Conservation (phyloP, 805 yeast genomes). For the Saturnispora dispora region DNA sequence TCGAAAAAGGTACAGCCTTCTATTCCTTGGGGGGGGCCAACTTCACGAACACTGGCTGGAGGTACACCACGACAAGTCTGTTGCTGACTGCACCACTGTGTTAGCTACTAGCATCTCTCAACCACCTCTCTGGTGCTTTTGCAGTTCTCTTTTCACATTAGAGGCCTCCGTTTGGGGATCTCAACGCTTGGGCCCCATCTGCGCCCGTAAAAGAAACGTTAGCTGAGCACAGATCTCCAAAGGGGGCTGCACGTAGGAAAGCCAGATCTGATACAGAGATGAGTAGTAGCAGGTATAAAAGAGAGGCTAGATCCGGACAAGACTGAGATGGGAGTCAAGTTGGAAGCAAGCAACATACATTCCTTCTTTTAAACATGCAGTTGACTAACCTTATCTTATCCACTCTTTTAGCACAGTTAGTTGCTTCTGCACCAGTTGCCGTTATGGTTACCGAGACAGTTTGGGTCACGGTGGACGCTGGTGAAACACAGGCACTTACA, state of each 20-base stretch:
- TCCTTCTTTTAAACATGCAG: slow-evolving; percentile 12
- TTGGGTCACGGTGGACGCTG: slow-evolving; percentile 20
- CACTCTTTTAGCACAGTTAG: slow-evolving; percentile 17
- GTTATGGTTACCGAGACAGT: slow-evolving; percentile 19
- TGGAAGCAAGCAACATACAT: background rate
- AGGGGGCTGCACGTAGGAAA: slow-evolving; percentile 2
- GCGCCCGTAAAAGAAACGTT: background rate
- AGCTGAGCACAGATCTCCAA: background rate
- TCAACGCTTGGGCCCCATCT: too few species aligned
- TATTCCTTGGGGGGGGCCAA: background rate
- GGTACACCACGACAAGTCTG: too few species aligned
- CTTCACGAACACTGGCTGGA: too few species aligned
- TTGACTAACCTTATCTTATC: slow-evolving; percentile 15
- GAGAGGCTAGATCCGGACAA: background rate
- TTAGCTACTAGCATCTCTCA: too few species aligned
- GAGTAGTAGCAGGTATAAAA: background rate
- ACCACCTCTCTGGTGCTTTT: background rate
- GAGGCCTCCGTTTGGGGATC: too few species aligned
- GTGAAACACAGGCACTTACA: slow-evolving; percentile 6
- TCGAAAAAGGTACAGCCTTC: background rate
- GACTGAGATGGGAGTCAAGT: background rate
- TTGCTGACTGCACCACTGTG: too few species aligned
- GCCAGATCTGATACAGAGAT: background rate
- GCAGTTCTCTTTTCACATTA: background rate
- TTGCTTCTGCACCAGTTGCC: slow-evolving; percentile 19